These are phyloP conservation scores for Hanseniaspora guilliermondii DNA, from an alignment of 805 yeast genomes.

Conservation along the genomic window DNA sequence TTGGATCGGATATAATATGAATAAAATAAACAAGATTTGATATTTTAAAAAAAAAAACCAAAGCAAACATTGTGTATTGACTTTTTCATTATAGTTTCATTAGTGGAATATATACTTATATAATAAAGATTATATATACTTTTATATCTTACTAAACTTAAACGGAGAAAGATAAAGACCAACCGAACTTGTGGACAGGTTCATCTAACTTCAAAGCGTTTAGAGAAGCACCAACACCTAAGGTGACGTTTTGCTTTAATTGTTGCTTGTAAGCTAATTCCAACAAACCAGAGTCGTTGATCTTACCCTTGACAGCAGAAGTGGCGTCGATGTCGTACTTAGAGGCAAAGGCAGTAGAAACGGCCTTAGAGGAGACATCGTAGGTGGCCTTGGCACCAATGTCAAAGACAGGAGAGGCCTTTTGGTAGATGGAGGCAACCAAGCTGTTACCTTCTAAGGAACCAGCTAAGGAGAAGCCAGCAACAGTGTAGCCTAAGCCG, in stretches of 20 bases:
- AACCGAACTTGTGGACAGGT: slow-evolving; percentile 96
- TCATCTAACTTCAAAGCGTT: slow-evolving; percentile 91
- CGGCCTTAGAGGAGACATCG: slow-evolving; percentile 60
- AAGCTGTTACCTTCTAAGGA: slow-evolving; percentile 78
- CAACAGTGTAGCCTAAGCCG: slow-evolving; percentile 84
- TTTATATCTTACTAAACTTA: slow-evolving; percentile 28
- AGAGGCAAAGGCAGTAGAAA: slow-evolving; percentile 92
- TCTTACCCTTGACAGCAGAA: slow-evolving; percentile 90
- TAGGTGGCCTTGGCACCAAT: slow-evolving; percentile 97
- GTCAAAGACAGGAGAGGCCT: slow-evolving; percentile 79
- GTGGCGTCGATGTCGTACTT: slow-evolving; percentile 81
- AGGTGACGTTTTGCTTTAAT: slow-evolving; percentile 88
- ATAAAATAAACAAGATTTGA: too few relatives aligned
- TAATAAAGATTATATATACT: too few relatives aligned
- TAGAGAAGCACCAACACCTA: slow-evolving; percentile 94
- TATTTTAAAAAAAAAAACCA: too few relatives aligned
- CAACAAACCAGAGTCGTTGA: slow-evolving; percentile 90
- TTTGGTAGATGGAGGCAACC: slow-evolving; percentile 94
- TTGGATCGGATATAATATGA: too few relatives aligned
- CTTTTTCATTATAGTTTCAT: neutral
- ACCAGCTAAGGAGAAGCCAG: slow-evolving; percentile 58
- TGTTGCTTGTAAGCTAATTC: slow-evolving; percentile 89
- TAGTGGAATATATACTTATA: neutral
- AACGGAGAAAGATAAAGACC: slow-evolving; percentile 86
- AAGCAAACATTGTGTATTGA: too few relatives aligned